phyloP scores from a whole-genome alignment of 257 asterid species.

The Przewalskia tangutica region DNA sequence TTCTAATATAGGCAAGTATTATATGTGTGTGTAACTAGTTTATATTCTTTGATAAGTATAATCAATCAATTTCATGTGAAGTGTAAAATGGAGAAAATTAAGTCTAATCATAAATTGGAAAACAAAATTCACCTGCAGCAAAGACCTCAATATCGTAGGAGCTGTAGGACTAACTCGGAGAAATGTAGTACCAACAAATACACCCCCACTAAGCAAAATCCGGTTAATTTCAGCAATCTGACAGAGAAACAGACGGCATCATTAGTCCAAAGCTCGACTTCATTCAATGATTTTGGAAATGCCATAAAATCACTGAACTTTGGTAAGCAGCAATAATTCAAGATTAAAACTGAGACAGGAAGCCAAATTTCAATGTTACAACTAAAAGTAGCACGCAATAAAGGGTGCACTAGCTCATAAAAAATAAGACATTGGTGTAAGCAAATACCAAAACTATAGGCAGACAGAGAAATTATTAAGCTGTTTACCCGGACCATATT shows the following conservation, averaged over 20 bases:
- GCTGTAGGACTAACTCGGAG: constrained; percentile 63
- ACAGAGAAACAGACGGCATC: constrained; percentile 1
- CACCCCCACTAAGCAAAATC: constrained; percentile 71
- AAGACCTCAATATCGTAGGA: constrained; percentile 55
- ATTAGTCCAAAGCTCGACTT: neutral
- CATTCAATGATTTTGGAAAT: neutral
- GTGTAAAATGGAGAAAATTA: neutral
- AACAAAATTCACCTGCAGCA: constrained; percentile 43
- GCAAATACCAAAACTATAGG: no score
- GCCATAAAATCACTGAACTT: neutral
- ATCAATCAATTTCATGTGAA: neutral
- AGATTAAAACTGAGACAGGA: neutral
- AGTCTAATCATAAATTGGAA: neutral
- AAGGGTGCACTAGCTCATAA: no score
- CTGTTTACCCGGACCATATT: neutral
- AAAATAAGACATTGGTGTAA: no score
- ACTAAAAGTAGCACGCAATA: neutral
- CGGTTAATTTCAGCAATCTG: constrained; percentile 92
- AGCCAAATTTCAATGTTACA: neutral
- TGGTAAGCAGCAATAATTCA: neutral
- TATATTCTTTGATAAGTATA: neutral
- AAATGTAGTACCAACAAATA: constrained; percentile 86
- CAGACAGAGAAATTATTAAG: no score
- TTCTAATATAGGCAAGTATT: neutral
- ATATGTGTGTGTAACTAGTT: neutral